Percentiles rank a stretch among this genome's conserved stretches.
phyloP scores from a whole-genome alignment of 208 protist species.

The Wallacemonas sp. region DNA sequence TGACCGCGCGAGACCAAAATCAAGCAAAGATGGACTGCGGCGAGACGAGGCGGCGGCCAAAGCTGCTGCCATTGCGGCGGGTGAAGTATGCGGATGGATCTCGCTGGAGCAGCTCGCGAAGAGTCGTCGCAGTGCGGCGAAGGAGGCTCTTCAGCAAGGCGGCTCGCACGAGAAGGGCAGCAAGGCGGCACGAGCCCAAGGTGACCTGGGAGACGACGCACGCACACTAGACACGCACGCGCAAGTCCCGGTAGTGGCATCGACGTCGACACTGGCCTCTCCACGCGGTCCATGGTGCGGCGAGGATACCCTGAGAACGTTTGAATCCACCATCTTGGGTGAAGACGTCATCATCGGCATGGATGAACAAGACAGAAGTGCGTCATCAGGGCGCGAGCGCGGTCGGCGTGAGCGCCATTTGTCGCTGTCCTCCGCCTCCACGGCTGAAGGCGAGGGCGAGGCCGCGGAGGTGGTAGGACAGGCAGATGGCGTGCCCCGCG shows the following conservation, averaged over 20 bases:
- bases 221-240: not conserved
- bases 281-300: too few species aligned
- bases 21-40: not conserved
- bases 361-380: not conserved
- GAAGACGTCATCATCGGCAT: not conserved
- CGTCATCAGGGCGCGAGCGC: not conserved
- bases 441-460: not conserved
- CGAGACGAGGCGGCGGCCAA: not conserved
- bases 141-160: too few species aligned
- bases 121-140: too few species aligned
- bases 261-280: not conserved
- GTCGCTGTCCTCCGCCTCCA: not conserved
- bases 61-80: not conserved
- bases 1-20: not conserved
- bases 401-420: too few species aligned
- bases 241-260: not conserved
- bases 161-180: too few species aligned
- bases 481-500: too few species aligned
- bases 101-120: not conserved
- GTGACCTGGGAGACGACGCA: not conserved
- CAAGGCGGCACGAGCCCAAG: not conserved
- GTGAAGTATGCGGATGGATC: constrained; percentile 1
- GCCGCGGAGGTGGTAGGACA: too few species aligned
- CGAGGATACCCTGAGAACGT: not conserved
- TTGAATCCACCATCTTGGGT: not conserved